Evolutionary conservation across 2,329 filamentous ascomycete genomes (phyloP), one percentile per base, ranked within the genome.

Genomic region (Drechslera avenae): DNA sequence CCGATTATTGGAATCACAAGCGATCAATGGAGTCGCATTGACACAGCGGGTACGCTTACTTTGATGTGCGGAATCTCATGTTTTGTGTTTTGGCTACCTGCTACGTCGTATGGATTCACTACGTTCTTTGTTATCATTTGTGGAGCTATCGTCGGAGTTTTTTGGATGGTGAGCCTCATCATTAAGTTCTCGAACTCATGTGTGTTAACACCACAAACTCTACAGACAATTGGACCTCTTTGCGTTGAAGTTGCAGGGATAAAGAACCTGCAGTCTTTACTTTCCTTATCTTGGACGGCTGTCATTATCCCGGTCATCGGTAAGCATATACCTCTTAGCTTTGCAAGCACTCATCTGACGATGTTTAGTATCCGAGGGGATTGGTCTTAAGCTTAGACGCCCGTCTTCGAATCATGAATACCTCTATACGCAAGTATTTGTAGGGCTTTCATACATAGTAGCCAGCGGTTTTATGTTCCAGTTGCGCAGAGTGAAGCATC

Each of bases 81-180:
- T 64, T 72, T 34, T 77, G 78, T 69, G 0, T 66, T 81, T 17
- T 82, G 80, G 80, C 65, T 79, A 1, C 76, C 76, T 3, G 74
- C 77, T 3, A 70, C 62, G 2, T 71, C 64, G 5, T 81, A 73
- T 45, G 78, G 71, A 1, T 56, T 79, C 7, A 62, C 76, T 1
- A 57, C 78, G 1, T 69, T 80, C 46, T 80, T 79, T 50, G 72
- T 73, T 0, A 53, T 81, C 7, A 26, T 78, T 0, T 66, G 67
- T 44, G 80, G 80, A 2, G 73, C 74, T 36, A 44, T 13, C 9
- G 21, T 44, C 6, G 19, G 21, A 6, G 45, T 47, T 10, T 47
- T 40, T n/a, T 47, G 36, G 45, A 39, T 47, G 44, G 44, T 40
- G 19, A 14, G 35, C 40, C 4, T 4, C 23, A 1, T 28, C 19